Conservation (phyloP, 495 filamentous ascomycete species). For the Aspergillus coremiiformis region DNA sequence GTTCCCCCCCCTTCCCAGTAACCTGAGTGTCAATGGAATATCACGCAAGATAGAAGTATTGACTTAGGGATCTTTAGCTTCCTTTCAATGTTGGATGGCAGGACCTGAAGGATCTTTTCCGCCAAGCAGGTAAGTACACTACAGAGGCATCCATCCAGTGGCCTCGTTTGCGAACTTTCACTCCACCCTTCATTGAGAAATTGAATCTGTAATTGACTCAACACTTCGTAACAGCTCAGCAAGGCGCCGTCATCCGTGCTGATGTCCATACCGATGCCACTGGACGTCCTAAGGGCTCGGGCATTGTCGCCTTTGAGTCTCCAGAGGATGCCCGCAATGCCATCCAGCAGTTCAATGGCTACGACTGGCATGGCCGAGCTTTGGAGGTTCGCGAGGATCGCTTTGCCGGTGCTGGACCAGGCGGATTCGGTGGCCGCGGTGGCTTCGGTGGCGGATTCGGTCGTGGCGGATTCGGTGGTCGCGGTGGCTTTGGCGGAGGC, state of each 20-base stretch:
- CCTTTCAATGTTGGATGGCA: slow-evolving; percentile 98
- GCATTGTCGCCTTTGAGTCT: slow-evolving; percentile 93
- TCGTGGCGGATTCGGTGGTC: slow-evolving; percentile 39
- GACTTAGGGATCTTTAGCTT: slow-evolving; percentile 54
- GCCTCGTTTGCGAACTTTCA: slow-evolving; percentile 1
- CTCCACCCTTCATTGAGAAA: slow-evolving; percentile 9
- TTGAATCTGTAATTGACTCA: slow-evolving; percentile 22
- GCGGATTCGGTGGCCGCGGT: slow-evolving; percentile 40
- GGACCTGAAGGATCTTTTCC: slow-evolving; percentile 97
- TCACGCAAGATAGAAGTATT: slow-evolving; percentile 5
- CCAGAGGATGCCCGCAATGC: slow-evolving; percentile 92
- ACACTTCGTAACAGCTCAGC: slow-evolving; percentile 44
- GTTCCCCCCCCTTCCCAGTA: slow-evolving; percentile 39
- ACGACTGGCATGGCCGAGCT: slow-evolving; percentile 92
- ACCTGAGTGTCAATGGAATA: neutral
- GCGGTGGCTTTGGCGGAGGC: slow-evolving; percentile 48
- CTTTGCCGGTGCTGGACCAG: slow-evolving; percentile 62
- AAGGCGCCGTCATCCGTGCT: slow-evolving; percentile 84
- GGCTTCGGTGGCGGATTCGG: slow-evolving; percentile 47
- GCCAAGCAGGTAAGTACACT: slow-evolving; percentile 79
- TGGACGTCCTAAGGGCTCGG: slow-evolving; percentile 88
- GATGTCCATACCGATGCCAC: slow-evolving; percentile 91
- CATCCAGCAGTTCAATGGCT: slow-evolving; percentile 95
- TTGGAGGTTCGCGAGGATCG: slow-evolving; percentile 96
- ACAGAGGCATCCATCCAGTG: slow-evolving; percentile 1